Evolutionary conservation across 1,139 yeast species (phyloP).

Genomic region (Eremothecium cymbalariae): DNA sequence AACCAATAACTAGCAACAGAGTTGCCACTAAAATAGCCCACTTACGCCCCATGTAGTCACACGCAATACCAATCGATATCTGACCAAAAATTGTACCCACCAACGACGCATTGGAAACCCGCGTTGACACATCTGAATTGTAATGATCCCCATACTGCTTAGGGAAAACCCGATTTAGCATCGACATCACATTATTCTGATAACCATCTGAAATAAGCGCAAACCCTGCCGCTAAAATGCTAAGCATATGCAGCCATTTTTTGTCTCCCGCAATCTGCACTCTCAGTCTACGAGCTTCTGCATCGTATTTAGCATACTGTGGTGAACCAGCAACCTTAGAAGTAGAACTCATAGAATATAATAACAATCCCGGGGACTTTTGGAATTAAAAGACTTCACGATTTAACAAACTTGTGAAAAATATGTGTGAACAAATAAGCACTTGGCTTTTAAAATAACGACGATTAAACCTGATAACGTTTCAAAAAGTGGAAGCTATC

Average conservation of each 20-base stretch:
- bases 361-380: too few relatives aligned
- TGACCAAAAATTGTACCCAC: conserved; percentile 57
- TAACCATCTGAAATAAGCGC: conserved; percentile 59
- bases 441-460: too few relatives aligned
- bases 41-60: conserved; percentile 52
- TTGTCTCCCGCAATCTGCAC: conserved; percentile 9
- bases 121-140: conserved; percentile 40
- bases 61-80: conserved; percentile 45
- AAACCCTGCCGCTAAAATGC: conserved; percentile 35
- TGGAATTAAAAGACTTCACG: too few relatives aligned
- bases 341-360: too few relatives aligned
- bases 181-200: conserved; percentile 55
- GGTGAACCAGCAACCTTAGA: too few relatives aligned
- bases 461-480: too few relatives aligned
- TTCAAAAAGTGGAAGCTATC: too few relatives aligned
- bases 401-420: too few relatives aligned
- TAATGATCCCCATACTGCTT: conserved; percentile 39
- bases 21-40: conserved; percentile 52
- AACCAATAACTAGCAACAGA: conserved; percentile 45
- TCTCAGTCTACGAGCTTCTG: conserved; percentile 2
- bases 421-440: too few relatives aligned
- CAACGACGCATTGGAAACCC: conserved; percentile 50
- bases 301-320: too few relatives aligned
- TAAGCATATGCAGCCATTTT: conserved; percentile 10
- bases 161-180: conserved; percentile 46